Evolutionary conservation across 2,329 filamentous ascomycete genomes (phyloP).

Genomic region (Phialophora expanda): DNA sequence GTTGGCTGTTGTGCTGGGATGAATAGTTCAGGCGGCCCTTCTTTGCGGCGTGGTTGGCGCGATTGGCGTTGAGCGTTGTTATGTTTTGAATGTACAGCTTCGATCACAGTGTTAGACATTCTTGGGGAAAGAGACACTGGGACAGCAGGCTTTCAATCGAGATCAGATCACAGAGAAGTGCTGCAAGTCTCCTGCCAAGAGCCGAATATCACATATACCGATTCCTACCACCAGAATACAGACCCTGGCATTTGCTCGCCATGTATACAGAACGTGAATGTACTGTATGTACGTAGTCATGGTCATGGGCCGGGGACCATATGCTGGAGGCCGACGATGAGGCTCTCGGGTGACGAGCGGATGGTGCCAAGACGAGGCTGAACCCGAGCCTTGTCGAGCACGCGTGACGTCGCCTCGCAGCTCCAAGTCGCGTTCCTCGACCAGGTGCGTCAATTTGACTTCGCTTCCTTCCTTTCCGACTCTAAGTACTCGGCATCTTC

Average conservation of each 20-base stretch:
- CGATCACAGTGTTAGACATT: background rate
- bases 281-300: too few relatives aligned
- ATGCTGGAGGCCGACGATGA: too few relatives aligned
- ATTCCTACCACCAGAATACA: too few relatives aligned
- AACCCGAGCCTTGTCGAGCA: conserved; percentile 16
- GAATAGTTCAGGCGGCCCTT: background rate
- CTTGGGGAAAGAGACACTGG: background rate
- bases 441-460: background rate
- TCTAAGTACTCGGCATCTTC: background rate
- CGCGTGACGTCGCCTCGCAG: conserved; percentile 5
- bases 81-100: conserved; percentile 20
- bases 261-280: too few relatives aligned
- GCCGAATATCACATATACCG: too few relatives aligned
- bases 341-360: too few relatives aligned
- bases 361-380: conserved; percentile 15
- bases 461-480: background rate
- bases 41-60: conserved; percentile 13
- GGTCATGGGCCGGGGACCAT: too few relatives aligned
- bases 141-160: background rate
- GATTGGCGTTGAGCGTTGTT: conserved; percentile 12
- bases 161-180: background rate
- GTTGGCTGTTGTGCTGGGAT: conserved; percentile 78
- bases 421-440: background rate
- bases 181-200: too few relatives aligned
- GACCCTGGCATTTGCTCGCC: too few relatives aligned